phyloP scores from a whole-genome alignment of 495 filamentous ascomycete species.

The Trichoderma gamsii region DNA sequence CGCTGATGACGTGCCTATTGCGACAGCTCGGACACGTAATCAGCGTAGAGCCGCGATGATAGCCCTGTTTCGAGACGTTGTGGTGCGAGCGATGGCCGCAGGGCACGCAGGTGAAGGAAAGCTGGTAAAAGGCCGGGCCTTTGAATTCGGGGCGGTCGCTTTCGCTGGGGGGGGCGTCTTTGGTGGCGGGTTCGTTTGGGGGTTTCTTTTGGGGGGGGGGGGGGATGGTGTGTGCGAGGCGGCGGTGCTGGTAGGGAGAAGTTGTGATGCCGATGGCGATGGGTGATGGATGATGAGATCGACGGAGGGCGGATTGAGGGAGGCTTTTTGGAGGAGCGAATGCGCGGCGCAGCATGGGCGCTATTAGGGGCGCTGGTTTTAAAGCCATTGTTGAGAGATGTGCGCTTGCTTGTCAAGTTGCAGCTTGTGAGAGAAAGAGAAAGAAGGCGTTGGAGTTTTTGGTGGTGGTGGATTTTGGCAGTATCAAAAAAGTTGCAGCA shows the following conservation, averaged over 20 bases:
- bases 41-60: slow-evolving; percentile 80
- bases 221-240: slow-evolving; percentile 35
- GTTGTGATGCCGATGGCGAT: slow-evolving; percentile 15
- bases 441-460: neutral
- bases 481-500: neutral
- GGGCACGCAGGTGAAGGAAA: slow-evolving; percentile 89
- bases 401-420: neutral
- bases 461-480: neutral
- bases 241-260: slow-evolving; percentile 11
- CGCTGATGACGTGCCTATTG: slow-evolving; percentile 82
- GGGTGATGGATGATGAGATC: slow-evolving; percentile 21
- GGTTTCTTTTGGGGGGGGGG: slow-evolving; percentile 23
- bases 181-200: slow-evolving; percentile 22
- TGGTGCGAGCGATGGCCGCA: slow-evolving; percentile 72
- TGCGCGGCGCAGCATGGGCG: slow-evolving; percentile 14
- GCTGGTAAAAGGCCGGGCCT: slow-evolving; percentile 59
- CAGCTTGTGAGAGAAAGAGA: neutral
- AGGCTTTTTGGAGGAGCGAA: slow-evolving; percentile 17
- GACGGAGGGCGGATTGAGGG: slow-evolving; percentile 14
- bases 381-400: slow-evolving; percentile 20
- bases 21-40: slow-evolving; percentile 80
- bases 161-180: slow-evolving; percentile 27
- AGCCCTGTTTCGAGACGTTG: slow-evolving; percentile 81
- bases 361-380: slow-evolving; percentile 14
- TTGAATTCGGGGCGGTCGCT: slow-evolving; percentile 14